phyloP scores from a whole-genome alignment of 495 filamentous ascomycete genomes.

The Geopyxis carbonaria region DNA sequence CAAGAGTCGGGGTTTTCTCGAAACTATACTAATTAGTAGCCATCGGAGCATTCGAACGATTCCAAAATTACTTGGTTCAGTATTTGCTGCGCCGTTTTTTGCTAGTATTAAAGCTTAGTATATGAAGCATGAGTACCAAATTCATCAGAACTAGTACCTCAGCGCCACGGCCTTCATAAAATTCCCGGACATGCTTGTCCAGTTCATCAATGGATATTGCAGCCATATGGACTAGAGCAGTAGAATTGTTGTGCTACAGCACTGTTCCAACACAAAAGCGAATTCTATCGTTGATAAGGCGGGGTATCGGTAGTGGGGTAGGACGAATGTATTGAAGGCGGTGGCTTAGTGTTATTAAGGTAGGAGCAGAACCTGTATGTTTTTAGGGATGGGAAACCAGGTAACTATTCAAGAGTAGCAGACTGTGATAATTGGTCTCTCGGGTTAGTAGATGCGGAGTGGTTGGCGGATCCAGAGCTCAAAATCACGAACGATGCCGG shows the following conservation, averaged over 20 bases:
- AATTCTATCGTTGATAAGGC: slow-evolving; percentile 1
- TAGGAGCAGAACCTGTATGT: no score
- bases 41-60: not conserved
- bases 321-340: no score
- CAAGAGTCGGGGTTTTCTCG: slow-evolving; percentile 97
- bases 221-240: slow-evolving; percentile 13
- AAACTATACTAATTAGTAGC: slow-evolving; percentile 46
- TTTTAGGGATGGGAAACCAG: no score
- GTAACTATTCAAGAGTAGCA: not conserved
- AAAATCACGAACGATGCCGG: no score
- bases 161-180: slow-evolving; percentile 90
- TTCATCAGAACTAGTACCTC: slow-evolving; percentile 42
- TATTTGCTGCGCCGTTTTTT: slow-evolving; percentile 89
- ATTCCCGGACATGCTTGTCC: slow-evolving; percentile 86
- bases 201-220: slow-evolving; percentile 66
- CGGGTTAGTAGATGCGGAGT: no score
- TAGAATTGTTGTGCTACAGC: not conserved
- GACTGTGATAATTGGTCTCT: no score
- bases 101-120: slow-evolving; percentile 34
- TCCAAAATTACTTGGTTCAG: slow-evolving; percentile 62
- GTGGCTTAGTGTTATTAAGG: no score
- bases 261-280: not conserved
- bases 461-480: no score
- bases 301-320: slow-evolving; percentile 22
- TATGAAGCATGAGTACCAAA: slow-evolving; percentile 1